Evolutionary conservation across 768 basidiomycete species (phyloP).

Genomic region (Imleria badia): DNA sequence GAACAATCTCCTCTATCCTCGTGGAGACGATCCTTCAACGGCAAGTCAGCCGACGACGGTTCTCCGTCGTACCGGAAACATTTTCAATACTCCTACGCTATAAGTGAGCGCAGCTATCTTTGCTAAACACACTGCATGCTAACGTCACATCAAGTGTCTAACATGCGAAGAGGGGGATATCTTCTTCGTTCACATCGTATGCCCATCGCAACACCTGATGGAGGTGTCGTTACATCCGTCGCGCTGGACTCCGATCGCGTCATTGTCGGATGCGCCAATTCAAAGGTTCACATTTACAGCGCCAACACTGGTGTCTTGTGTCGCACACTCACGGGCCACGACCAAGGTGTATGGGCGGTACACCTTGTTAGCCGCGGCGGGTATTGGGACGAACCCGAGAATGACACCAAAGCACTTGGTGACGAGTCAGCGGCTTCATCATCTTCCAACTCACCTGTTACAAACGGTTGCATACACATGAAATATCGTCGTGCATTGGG

Average conservation of each 20-base stretch:
- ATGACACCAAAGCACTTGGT: neutral
- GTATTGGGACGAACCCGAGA: constrained; percentile 29
- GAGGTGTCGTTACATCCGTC: constrained; percentile 82
- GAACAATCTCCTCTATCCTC: constrained; percentile 24
- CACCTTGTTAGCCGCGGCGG: constrained; percentile 75
- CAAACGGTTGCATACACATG: constrained; percentile 26
- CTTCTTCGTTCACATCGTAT: constrained; percentile 66
- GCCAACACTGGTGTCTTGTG: constrained; percentile 72
- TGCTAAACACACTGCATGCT: neutral
- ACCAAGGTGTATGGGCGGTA: constrained; percentile 90
- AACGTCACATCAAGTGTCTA: constrained; percentile 51
- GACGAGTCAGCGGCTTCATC: constrained; percentile 5
- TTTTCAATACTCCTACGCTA: constrained; percentile 72
- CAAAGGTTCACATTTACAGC: constrained; percentile 83
- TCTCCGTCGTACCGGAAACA: constrained; percentile 57
- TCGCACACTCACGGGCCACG: constrained; percentile 81
- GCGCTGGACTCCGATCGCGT: constrained; percentile 83
- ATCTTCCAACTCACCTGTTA: constrained; percentile 3
- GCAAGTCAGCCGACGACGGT: neutral
- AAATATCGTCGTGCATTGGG: constrained; percentile 53
- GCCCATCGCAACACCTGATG: constrained; percentile 39
- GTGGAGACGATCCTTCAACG: constrained; percentile 21
- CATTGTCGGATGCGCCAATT: constrained; percentile 85
- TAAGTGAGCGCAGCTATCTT: constrained; percentile 46
- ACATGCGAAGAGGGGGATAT: constrained; percentile 77